Evolutionary conservation across 1,284 basidiomycete genomes (phyloP).

Genomic region (Sanghuangporus weigelae): DNA sequence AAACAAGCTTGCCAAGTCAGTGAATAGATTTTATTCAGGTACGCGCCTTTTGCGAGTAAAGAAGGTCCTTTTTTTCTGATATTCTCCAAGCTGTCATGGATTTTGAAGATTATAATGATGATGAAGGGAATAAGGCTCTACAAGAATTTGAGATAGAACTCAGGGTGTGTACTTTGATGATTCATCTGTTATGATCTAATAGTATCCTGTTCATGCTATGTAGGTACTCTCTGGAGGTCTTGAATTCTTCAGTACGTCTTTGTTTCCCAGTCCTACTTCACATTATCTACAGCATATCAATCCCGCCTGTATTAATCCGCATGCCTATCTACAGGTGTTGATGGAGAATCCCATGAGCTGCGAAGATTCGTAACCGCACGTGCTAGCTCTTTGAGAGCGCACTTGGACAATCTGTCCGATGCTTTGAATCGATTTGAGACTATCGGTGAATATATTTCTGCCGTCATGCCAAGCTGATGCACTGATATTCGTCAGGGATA

Average conservation of each 20-base stretch:
- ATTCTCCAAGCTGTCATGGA: constrained; percentile 3
- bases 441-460: constrained; percentile 1
- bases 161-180: neutral
- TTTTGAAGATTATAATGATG: constrained; percentile 16
- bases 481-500: constrained; percentile 2
- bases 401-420: constrained; percentile 5
- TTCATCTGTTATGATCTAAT: too few relatives aligned
- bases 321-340: neutral
- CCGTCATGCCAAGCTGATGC: neutral
- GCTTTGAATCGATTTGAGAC: constrained; percentile 9
- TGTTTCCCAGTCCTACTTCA: neutral
- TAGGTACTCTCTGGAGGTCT: constrained; percentile 12
- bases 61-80: neutral
- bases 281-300: neutral
- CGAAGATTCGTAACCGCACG: constrained; percentile 12
- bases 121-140: constrained; percentile 10
- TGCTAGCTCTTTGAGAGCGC: constrained; percentile 5
- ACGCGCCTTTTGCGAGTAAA: neutral
- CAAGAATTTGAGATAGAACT: constrained; percentile 9
- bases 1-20: constrained; percentile 3
- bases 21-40: constrained; percentile 10
- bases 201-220: neutral
- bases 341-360: constrained; percentile 11
- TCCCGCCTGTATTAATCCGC: neutral
- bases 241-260: constrained; percentile 10